phyloP scores from a whole-genome alignment of 2,329 filamentous ascomycete genomes.

The Polytolypa hystricis region DNA sequence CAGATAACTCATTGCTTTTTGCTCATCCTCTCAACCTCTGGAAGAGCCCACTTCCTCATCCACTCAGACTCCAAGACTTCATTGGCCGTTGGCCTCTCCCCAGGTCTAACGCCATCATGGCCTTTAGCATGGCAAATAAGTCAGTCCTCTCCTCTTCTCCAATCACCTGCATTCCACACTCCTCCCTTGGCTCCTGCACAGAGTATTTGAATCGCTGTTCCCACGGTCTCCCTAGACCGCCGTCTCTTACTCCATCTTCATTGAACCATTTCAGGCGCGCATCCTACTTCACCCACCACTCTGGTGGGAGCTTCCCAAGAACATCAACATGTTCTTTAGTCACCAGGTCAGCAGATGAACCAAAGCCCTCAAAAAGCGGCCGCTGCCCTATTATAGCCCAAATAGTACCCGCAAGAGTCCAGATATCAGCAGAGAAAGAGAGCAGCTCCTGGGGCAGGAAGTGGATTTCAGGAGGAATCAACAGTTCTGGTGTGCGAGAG shows the following conservation, averaged over 20 bases:
- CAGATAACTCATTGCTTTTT: too few species aligned
- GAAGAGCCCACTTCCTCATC: slow-evolving; percentile 4
- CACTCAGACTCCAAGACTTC: slow-evolving; percentile 1
- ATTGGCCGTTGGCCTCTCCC: neutral
- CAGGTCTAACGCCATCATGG: slow-evolving; percentile 3
- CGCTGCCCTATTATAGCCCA: slow-evolving; percentile 19
- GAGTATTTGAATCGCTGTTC: neutral
- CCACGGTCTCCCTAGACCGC: slow-evolving; percentile 1
- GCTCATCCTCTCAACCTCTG: neutral
- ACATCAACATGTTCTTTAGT: slow-evolving; percentile 3
- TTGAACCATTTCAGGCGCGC: neutral
- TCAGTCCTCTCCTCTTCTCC: neutral
- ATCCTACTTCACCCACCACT: slow-evolving; percentile 3
- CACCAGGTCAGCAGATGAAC: neutral
- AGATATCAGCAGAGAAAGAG: slow-evolving; percentile 12
- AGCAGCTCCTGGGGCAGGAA: slow-evolving; percentile 5
- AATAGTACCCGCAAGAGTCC: slow-evolving; percentile 24
- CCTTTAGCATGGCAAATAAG: neutral
- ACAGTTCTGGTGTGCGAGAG: slow-evolving; percentile 4
- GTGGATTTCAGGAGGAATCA: slow-evolving; percentile 7
- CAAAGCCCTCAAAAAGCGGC: slow-evolving; percentile 11
- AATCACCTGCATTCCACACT: neutral
- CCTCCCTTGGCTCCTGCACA: neutral
- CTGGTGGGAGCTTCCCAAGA: neutral
- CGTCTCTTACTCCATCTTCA: neutral